phyloP scores from a whole-genome alignment of 225 moss, liverwort and hornwort genomes.

The Thuidium tamariscinum region DNA sequence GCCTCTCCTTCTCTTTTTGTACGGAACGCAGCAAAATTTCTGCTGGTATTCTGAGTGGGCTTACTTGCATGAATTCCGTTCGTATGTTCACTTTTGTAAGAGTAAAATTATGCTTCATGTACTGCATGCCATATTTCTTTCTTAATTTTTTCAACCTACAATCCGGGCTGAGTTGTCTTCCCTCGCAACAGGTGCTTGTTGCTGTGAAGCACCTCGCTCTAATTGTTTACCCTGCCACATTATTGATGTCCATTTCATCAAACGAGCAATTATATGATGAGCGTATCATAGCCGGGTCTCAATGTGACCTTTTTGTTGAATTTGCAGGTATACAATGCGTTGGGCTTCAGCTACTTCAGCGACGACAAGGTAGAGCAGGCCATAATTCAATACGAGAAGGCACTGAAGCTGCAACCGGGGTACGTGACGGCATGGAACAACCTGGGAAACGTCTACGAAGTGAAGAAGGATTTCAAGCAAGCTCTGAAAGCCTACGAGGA shows the following conservation, averaged over 20 bases:
- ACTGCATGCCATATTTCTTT: background rate
- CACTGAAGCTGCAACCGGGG: constrained; percentile 81
- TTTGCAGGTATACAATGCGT: constrained; percentile 81
- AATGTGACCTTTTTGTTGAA: background rate
- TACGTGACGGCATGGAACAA: constrained; percentile 99
- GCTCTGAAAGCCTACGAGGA: constrained; percentile 79
- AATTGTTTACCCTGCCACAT: background rate
- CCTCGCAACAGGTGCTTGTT: background rate
- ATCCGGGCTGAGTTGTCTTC: background rate
- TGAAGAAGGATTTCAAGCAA: constrained; percentile 49
- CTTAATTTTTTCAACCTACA: background rate
- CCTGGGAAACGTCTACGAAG: constrained; percentile 76
- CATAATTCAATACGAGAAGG: constrained; percentile 68
- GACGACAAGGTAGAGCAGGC: constrained; percentile 62
- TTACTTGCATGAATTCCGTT: background rate
- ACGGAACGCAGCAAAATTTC: background rate
- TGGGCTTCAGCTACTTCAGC: constrained; percentile 84
- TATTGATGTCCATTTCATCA: background rate
- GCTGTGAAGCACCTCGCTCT: background rate
- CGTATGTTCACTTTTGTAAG: background rate
- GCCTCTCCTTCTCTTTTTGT: background rate
- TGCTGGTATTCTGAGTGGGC: background rate
- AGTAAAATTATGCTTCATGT: background rate
- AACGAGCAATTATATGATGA: background rate
- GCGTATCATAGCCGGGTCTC: background rate